These are phyloP conservation scores for Pseudogymnoascus sp. DNA, from an alignment of 2,329 filamentous ascomycete species.

Conservation along the genomic window DNA sequence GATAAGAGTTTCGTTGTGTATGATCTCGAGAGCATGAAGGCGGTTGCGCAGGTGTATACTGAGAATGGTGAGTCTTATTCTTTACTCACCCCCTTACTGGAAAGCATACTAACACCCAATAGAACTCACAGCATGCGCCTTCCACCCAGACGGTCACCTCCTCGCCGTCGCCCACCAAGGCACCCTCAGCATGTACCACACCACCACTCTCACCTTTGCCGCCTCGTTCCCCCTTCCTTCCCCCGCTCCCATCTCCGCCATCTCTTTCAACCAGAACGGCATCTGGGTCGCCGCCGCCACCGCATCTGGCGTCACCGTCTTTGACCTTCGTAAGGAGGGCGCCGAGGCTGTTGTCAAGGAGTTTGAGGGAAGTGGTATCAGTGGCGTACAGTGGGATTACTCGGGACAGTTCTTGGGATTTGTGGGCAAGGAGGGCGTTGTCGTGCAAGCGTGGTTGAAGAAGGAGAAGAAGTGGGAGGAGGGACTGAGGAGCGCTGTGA, in stretches of 20 bases:
- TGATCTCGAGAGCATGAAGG: slow-evolving; percentile 59
- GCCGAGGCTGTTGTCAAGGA: slow-evolving; percentile 73
- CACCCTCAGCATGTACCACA: slow-evolving; percentile 82
- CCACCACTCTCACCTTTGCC: slow-evolving; percentile 68
- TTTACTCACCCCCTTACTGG: not conserved
- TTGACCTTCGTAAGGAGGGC: slow-evolving; percentile 87
- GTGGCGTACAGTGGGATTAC: slow-evolving; percentile 82
- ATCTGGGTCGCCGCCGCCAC: slow-evolving; percentile 86
- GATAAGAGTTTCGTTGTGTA: slow-evolving; percentile 94
- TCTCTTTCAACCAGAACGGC: slow-evolving; percentile 92
- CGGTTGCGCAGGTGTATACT: slow-evolving; percentile 70
- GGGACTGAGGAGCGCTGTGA: slow-evolving; percentile 66
- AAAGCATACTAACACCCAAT: slow-evolving; percentile 12
- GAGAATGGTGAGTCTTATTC: slow-evolving; percentile 58
- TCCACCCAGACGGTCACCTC: slow-evolving; percentile 95
- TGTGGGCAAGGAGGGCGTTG: slow-evolving; percentile 69
- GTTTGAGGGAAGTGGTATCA: slow-evolving; percentile 75
- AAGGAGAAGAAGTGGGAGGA: slow-evolving; percentile 82
- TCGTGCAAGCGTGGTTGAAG: slow-evolving; percentile 87
- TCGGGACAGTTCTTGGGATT: slow-evolving; percentile 87
- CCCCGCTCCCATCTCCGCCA: slow-evolving; percentile 62
- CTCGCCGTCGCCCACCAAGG: slow-evolving; percentile 81
- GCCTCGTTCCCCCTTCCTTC: slow-evolving; percentile 63
- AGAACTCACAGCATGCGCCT: slow-evolving; percentile 58
- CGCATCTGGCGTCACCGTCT: slow-evolving; percentile 73